Evolutionary conservation across 805 yeast genomes (phyloP), one percentile per base, ranked within the genome.

Genomic region (Candida oleophila): DNA sequence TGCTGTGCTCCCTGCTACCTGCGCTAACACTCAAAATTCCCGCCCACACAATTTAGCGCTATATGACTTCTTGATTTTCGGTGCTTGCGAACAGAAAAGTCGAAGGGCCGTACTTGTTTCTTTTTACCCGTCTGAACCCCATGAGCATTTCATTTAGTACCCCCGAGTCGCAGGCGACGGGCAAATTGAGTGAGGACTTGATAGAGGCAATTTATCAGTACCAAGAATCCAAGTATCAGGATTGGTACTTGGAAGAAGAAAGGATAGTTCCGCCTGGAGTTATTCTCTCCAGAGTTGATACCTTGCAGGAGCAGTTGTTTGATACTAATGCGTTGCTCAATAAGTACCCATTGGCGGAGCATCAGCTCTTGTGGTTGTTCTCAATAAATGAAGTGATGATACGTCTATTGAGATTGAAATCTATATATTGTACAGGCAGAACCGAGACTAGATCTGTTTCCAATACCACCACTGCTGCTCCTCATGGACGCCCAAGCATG

Each of bases 231-330:
- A 39, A 39, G 22, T 22, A 16, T 18, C 34, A 39, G 19, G 32
- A 22, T 22, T 22, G 34, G 34, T 28, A n/a, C 42, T 16, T 39
- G 19, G 32, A 18, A n/a, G 42, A 39, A 9, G 42, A 28, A 5
- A 20, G 16, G 14, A 36, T 20, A 15, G 19, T 36, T 7, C 16
- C 30, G 7, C 19, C 22, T 5, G 19, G 34, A 19, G 42, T 39
- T 5, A 15, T 39, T 21, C 16, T 39, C 5, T 32, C 38, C 16
- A 44, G 43, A 30, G 39, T 54, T 30, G 56, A 54, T 36, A 43
- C 44, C 19, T 44, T 54, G 12, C 55, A 52, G 25, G 59, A 55
- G 34, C 45, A 38, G 46, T 50, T 49, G 38, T 45, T 47, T 41
- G 59, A 50, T n/a, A 42, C 45, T 8, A 42, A 39, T 15, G 50